These are phyloP conservation scores for Buddleja alternifolia DNA, from an alignment of 257 asterid genomes.

Conservation along the genomic window DNA sequence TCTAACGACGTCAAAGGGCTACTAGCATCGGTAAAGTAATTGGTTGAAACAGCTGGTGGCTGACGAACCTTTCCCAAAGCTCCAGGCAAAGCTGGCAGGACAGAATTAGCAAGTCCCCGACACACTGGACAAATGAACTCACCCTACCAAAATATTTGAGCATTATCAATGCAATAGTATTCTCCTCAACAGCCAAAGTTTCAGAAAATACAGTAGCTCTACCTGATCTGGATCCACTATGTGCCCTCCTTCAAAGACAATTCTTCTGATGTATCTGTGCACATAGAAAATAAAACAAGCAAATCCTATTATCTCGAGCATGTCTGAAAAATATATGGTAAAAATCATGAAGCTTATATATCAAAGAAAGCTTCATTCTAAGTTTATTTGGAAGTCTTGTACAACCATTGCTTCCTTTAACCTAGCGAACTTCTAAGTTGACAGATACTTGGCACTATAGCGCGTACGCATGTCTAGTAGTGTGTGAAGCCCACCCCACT, in stretches of 20 bases:
- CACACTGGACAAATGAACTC: conserved; percentile 99
- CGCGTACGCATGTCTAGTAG: conserved; percentile 13
- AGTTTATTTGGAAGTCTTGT: neutral
- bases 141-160: conserved; percentile 60
- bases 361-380: neutral
- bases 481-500: conserved; percentile 6
- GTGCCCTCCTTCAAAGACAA: conserved; percentile 94
- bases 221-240: conserved; percentile 98
- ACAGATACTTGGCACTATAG: conserved; percentile 3
- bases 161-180: conserved; percentile 29
- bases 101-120: conserved; percentile 91
- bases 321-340: conserved; percentile 12
- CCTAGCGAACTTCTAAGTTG: neutral
- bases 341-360: conserved; percentile 4
- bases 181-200: conserved; percentile 25
- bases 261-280: conserved; percentile 74
- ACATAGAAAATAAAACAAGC: conserved; percentile 19
- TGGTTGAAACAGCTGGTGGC: conserved; percentile 37
- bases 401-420: neutral
- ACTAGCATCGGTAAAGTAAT: conserved; percentile 29
- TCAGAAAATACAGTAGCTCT: conserved; percentile 25
- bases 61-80: conserved; percentile 41
- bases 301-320: conserved; percentile 15
- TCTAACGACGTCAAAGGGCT: conserved; percentile 40
- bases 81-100: conserved; percentile 68